A percentile compares a stretch with the other conserved stretches of the same genome.
phyloP scores from a whole-genome alignment of 2,329 filamentous ascomycete genomes.

The Colletotrichum phormii region DNA sequence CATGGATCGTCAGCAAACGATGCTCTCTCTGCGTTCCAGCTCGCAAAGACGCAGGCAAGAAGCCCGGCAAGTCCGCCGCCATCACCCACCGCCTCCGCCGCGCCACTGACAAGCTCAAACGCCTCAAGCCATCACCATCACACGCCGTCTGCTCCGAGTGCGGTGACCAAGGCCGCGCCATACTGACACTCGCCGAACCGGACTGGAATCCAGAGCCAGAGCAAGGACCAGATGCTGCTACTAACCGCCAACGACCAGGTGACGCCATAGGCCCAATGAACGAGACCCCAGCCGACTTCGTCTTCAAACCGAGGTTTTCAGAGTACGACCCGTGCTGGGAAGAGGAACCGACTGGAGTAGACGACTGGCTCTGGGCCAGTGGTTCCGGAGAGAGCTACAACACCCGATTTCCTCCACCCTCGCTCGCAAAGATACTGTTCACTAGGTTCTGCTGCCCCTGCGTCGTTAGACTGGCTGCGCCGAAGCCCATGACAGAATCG shows the following conservation, averaged over 20 bases:
- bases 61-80: neutral
- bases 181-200: neutral
- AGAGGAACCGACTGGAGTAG: no score
- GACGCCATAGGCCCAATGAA: neutral
- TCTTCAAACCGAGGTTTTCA: neutral
- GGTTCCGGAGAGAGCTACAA: neutral
- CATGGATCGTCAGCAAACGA: neutral
- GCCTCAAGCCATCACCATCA: neutral
- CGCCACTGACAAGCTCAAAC: neutral
- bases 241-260: neutral
- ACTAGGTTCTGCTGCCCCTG: neutral
- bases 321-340: no score
- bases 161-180: neutral
- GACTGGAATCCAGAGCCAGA: neutral
- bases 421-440: neutral
- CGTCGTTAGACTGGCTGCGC: neutral
- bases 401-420: neutral
- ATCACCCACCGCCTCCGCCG: neutral
- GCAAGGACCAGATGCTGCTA: neutral
- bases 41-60: neutral
- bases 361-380: neutral
- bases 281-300: constrained; percentile 10
- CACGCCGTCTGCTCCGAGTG: constrained; percentile 14
- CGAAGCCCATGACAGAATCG: neutral
- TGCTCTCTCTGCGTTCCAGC: neutral